Percentiles rank a stretch among this genome's conserved stretches.
These are phyloP conservation scores for Candida nanaspora DNA, from an alignment of 805 yeast species.

Conservation along the genomic window DNA sequence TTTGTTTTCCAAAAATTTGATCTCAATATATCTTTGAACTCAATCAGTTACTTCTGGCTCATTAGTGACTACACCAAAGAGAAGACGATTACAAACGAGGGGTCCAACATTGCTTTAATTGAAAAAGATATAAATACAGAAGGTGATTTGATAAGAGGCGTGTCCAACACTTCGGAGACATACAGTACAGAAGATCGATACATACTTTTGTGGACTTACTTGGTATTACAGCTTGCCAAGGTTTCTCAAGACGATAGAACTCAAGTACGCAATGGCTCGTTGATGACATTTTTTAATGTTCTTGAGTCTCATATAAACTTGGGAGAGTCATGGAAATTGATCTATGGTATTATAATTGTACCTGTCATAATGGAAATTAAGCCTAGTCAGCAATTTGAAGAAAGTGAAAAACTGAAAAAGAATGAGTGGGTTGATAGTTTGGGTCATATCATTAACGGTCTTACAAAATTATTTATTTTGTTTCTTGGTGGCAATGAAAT, in stretches of 20 bases:
- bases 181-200: slow-evolving; percentile 15
- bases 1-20: slow-evolving; percentile 70
- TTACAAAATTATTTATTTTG: slow-evolving; percentile 52
- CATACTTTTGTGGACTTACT: slow-evolving; percentile 53
- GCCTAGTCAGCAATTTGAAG: slow-evolving; percentile 6
- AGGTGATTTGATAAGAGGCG: slow-evolving; percentile 12
- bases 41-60: slow-evolving; percentile 88
- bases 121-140: slow-evolving; percentile 14
- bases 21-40: slow-evolving; percentile 81
- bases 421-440: slow-evolving; percentile 56
- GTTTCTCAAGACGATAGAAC: slow-evolving; percentile 60
- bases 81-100: slow-evolving; percentile 13
- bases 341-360: slow-evolving; percentile 56
- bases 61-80: slow-evolving; percentile 69
- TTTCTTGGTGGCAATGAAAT: slow-evolving; percentile 34
- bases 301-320: slow-evolving; percentile 61
- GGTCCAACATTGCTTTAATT: slow-evolving; percentile 1
- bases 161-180: neutral
- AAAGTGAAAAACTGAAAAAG: slow-evolving; percentile 3
- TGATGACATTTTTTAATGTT: slow-evolving; percentile 82
- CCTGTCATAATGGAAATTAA: slow-evolving; percentile 31
- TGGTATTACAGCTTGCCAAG: slow-evolving; percentile 53
- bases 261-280: slow-evolving; percentile 84
- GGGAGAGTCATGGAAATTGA: slow-evolving; percentile 60
- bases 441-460: slow-evolving; percentile 54